Evolutionary conservation across 2,329 filamentous ascomycete genomes (phyloP).

Genomic region (Colletotrichum lentis): DNA sequence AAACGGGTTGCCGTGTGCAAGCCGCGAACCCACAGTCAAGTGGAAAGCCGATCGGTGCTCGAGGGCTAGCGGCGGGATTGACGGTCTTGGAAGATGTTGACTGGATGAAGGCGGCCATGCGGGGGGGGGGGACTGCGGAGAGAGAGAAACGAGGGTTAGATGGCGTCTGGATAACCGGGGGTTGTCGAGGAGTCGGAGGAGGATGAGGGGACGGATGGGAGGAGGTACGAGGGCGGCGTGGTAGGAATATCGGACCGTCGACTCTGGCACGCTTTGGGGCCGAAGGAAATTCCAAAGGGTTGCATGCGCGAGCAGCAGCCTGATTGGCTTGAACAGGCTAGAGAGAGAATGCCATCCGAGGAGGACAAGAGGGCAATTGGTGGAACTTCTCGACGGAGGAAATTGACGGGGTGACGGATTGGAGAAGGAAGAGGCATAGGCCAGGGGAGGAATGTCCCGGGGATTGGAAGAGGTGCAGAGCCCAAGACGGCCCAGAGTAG

Average conservation of each 20-base stretch:
- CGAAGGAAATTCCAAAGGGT: not conserved
- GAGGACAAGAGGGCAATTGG: slow-evolving; percentile 21
- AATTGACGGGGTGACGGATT: slow-evolving; percentile 6
- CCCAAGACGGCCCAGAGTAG: not conserved
- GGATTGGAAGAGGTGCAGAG: slow-evolving; percentile 20
- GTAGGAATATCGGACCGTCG: slow-evolving; percentile 36
- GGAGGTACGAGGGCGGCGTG: slow-evolving; percentile 8
- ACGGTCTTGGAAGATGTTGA: slow-evolving; percentile 32
- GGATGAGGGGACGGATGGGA: not conserved
- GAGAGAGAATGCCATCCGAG: not conserved
- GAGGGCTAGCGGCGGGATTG: slow-evolving; percentile 35
- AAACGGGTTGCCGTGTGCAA: slow-evolving; percentile 19
- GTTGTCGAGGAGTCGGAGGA: not conserved
- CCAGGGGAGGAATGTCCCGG: not conserved
- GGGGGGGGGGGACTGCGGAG: slow-evolving; percentile 23
- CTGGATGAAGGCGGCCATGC: slow-evolving; percentile 11
- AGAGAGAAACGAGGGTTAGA: slow-evolving; percentile 12
- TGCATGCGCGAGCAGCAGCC: not conserved
- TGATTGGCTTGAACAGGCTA: slow-evolving; percentile 23
- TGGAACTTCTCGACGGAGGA: slow-evolving; percentile 29
- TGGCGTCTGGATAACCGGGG: not conserved
- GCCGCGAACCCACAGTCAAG: slow-evolving; percentile 10
- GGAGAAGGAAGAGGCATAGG: too few species aligned
- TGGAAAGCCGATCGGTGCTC: slow-evolving; percentile 23
- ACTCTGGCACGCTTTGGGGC: slow-evolving; percentile 5